phyloP scores from a whole-genome alignment of 2,329 filamentous ascomycete genomes.

The Cercospora nicotianae region DNA sequence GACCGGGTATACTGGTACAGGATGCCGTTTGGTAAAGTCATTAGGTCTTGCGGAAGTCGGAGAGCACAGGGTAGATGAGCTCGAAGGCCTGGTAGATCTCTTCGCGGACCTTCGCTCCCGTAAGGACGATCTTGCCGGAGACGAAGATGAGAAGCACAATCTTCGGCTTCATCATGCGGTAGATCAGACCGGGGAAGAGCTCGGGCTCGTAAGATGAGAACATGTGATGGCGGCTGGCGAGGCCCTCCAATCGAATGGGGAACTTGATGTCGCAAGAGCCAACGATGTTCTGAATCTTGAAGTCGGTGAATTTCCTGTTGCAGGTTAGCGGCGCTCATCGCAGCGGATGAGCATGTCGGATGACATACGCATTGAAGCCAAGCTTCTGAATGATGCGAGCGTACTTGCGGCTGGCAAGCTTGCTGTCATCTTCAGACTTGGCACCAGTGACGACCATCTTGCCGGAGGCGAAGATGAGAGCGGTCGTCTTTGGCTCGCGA shows the following conservation, averaged over 20 bases:
- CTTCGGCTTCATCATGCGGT: constrained; percentile 99
- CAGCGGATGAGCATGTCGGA: constrained; percentile 9
- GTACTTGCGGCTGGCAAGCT: constrained; percentile 95
- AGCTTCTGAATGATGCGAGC: constrained; percentile 99
- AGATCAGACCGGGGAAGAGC: constrained; percentile 97
- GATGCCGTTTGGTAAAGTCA: constrained; percentile 24
- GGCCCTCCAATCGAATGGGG: constrained; percentile 91
- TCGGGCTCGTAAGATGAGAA: constrained; percentile 99
- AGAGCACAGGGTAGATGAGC: constrained; percentile 85
- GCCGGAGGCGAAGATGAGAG: constrained; percentile 94
- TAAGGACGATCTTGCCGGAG: constrained; percentile 96
- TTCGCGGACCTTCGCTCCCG: constrained; percentile 94
- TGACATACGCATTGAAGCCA: constrained; percentile 69
- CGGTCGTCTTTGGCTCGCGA: constrained; percentile 96
- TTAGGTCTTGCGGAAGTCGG: constrained; percentile 31
- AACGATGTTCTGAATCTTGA: constrained; percentile 99
- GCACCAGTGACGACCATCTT: constrained; percentile 99
- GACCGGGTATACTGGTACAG: constrained; percentile 32
- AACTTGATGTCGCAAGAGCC: constrained; percentile 99
- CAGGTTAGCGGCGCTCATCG: constrained; percentile 5
- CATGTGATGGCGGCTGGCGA: constrained; percentile 96
- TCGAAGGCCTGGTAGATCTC: constrained; percentile 97
- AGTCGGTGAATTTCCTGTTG: constrained; percentile 84
- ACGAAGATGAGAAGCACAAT: constrained; percentile 95
- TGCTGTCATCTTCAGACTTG: constrained; percentile 96